These are phyloP conservation scores for Crassisporium funariophilum DNA, from an alignment of 768 basidiomycete genomes.

Conservation along the genomic window DNA sequence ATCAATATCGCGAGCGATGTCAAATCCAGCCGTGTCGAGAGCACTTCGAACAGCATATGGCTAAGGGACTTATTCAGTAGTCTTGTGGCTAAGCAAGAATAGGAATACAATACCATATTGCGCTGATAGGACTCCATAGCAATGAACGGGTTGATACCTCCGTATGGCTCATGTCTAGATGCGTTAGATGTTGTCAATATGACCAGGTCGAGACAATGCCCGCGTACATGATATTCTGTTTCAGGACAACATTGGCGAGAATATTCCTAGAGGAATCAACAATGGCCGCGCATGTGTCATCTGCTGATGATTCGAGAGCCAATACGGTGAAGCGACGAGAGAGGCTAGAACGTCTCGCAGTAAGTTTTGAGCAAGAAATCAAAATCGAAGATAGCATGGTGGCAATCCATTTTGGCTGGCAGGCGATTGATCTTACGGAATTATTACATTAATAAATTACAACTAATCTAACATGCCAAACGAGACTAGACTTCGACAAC, in stretches of 20 bases:
- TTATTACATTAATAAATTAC: too few species aligned
- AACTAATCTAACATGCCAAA: too few species aligned
- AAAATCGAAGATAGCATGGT: too few species aligned
- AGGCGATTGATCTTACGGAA: too few species aligned
- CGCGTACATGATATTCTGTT: slow-evolving; percentile 71
- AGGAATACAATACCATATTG: slow-evolving; percentile 59
- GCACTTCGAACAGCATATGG: slow-evolving; percentile 73
- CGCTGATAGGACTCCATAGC: slow-evolving; percentile 80
- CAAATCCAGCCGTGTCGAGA: slow-evolving; percentile 62
- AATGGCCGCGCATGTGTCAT: slow-evolving; percentile 92
- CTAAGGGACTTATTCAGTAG: slow-evolving; percentile 44
- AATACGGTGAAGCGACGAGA: slow-evolving; percentile 79
- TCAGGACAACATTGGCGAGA: slow-evolving; percentile 84
- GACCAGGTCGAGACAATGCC: neutral
- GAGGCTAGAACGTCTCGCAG: too few species aligned
- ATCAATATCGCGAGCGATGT: slow-evolving; percentile 62
- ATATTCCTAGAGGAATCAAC: slow-evolving; percentile 71
- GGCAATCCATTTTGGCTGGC: too few species aligned
- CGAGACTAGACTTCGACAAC: too few species aligned
- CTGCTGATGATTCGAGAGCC: slow-evolving; percentile 85
- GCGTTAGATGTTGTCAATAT: neutral
- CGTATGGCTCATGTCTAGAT: slow-evolving; percentile 55
- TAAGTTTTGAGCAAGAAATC: too few species aligned
- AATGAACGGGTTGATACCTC: slow-evolving; percentile 78
- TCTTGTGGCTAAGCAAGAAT: neutral